Evolutionary conservation across 1,284 basidiomycete genomes (phyloP).

Genomic region (Puccinia horiana): DNA sequence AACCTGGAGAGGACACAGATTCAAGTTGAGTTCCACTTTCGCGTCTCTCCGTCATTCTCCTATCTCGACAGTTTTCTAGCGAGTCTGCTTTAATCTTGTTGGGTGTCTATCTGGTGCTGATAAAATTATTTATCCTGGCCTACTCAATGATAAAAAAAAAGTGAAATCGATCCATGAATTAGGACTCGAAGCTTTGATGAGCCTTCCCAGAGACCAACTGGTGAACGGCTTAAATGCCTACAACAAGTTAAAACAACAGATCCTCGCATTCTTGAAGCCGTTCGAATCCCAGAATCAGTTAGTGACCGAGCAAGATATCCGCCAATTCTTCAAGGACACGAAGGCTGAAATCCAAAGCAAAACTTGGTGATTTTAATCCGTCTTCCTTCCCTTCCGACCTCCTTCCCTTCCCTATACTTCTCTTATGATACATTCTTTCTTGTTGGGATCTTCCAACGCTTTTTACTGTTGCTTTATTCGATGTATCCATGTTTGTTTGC

Average conservation of each 20-base stretch:
- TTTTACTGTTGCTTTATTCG: too few species aligned
- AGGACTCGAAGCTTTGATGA: conserved; percentile 37
- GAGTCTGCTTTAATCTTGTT: not conserved
- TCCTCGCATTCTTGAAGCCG: conserved; percentile 37
- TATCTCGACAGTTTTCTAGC: too few species aligned
- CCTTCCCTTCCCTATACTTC: too few species aligned
- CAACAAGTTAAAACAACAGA: conserved; percentile 32
- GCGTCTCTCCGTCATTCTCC: too few species aligned
- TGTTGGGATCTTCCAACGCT: not conserved
- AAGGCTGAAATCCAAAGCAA: conserved; percentile 19
- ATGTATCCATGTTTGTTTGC: not conserved
- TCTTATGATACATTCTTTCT: not conserved
- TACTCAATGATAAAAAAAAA: not conserved
- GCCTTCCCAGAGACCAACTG: conserved; percentile 36
- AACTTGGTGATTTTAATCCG: conserved; percentile 17
- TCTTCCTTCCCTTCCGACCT: not conserved
- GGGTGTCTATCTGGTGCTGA: not conserved
- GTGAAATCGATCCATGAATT: conserved; percentile 46
- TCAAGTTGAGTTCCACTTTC: conserved; percentile 25
- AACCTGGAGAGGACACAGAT: conserved; percentile 45
- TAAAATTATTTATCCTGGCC: not conserved
- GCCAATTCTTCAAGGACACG: conserved; percentile 24
- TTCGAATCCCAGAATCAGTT: conserved; percentile 20
- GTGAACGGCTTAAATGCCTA: conserved; percentile 32
- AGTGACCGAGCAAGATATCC: conserved; percentile 39